These are phyloP conservation scores for Paramecium caudatum DNA, from an alignment of 73 alveolate genomes.

Conservation along the genomic window DNA sequence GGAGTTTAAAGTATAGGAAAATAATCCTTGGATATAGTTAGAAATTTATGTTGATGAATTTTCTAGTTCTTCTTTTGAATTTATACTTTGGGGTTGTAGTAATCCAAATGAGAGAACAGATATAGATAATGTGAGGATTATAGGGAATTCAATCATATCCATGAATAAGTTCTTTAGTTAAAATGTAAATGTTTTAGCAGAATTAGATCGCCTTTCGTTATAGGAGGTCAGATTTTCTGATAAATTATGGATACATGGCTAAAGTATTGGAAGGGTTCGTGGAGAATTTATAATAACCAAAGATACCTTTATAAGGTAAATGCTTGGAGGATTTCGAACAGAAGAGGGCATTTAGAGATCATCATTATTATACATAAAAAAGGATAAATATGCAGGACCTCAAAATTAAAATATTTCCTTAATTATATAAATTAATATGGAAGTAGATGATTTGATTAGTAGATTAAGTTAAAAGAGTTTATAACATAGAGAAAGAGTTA, in stretches of 20 bases:
- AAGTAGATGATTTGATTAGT: conserved; percentile 55
- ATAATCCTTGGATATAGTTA: background rate
- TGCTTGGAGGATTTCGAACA: conserved; percentile 63
- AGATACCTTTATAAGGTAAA: background rate
- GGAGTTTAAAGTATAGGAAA: conserved; percentile 35
- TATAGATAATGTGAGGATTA: background rate
- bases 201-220: background rate
- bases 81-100: background rate
- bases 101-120: conserved; percentile 28
- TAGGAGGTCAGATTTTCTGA: conserved; percentile 27
- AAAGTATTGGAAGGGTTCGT: conserved; percentile 28
- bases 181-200: conserved; percentile 51
- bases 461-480: conserved; percentile 10
- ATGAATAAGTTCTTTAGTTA: conserved; percentile 48
- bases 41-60: conserved; percentile 69
- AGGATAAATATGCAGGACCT: conserved; percentile 47
- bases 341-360: conserved; percentile 65
- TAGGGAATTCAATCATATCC: conserved; percentile 48
- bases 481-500: conserved; percentile 27
- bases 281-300: conserved; percentile 34
- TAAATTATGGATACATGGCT: conserved; percentile 56
- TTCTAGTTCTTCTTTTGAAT: conserved; percentile 60
- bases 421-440: background rate
- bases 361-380: conserved; percentile 32
- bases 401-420: background rate